These are phyloP conservation scores for Acer yangbiense DNA, from an alignment of 345 rosid genomes.

Conservation along the genomic window DNA sequence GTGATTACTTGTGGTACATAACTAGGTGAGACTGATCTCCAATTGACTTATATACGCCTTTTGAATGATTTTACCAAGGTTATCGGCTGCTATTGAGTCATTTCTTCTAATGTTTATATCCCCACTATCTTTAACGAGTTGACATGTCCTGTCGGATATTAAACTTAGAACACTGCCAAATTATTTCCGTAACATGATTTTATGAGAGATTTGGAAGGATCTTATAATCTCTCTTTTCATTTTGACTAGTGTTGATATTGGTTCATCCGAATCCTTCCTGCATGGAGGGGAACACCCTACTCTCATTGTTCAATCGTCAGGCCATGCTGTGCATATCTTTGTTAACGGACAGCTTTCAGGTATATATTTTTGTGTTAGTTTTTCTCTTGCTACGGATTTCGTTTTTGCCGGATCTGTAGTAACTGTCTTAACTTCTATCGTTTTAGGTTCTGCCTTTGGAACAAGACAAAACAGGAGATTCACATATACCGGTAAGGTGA, in stretches of 20 bases:
- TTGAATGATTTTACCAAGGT: not conserved
- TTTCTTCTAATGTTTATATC: not conserved
- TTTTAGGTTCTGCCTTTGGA: conserved; percentile 82
- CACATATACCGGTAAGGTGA: conserved; percentile 75
- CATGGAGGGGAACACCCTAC: conserved; percentile 92
- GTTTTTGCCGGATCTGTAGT: conserved; percentile 1
- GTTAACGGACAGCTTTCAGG: conserved; percentile 92
- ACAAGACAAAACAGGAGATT: conserved; percentile 78
- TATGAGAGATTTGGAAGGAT: no score
- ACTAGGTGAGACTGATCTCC: conserved; percentile 61
- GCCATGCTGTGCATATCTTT: conserved; percentile 93
- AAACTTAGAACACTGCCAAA: no score
- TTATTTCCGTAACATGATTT: no score
- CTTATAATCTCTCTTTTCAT: conserved; percentile 5
- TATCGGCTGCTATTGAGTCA: not conserved
- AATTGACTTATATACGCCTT: not conserved
- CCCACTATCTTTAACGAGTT: no score
- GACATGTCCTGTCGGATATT: no score
- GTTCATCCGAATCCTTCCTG: conserved; percentile 78
- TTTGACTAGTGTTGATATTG: conserved; percentile 68
- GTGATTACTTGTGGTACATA: conserved; percentile 91
- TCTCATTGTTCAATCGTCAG: conserved; percentile 81
- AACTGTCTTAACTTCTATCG: conserved; percentile 11
- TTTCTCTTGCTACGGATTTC: not conserved
- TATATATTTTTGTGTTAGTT: conserved; percentile 24